Evolutionary conservation across 768 basidiomycete genomes (phyloP), one percentile per base, ranked within the genome.

Genomic region (Tulasnella sp.): DNA sequence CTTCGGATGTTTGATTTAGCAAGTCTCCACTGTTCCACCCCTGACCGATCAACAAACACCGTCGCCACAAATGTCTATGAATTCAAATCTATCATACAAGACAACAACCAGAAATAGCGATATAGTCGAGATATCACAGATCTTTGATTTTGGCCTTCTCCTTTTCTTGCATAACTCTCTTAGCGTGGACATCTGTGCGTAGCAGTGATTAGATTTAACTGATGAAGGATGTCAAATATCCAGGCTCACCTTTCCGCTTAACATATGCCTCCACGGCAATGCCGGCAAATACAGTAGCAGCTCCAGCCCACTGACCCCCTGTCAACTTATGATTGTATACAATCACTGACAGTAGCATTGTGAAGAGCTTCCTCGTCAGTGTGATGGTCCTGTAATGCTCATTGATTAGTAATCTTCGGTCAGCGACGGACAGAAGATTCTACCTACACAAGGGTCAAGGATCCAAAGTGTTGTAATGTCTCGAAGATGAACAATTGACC

Each of bases 401-500:
- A 32, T 40, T 16, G 15, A 15, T 3, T 37, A 15, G 13, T 13
- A 19, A 19, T 16, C 9, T 3, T 13, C 40, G 25, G 8, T 27
- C 8, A 6, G 27, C 16, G 22, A 9, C 9, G 20, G 3, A n/a
- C 13, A 1, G 16, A 12, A 31, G 16, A 24, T n/a, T 13, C 1
- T n/a, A 68, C 77, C 53, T 72, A 89, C 86, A 88, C 85, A 28
- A 92, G 69, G 3, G 89, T 91, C 53, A 93, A 70, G 1, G 83
- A 87, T 20, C 90, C 90, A 61, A 91, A 93, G 62, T 87, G 83
- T 54, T 88, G 83, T 56, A 90, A 67, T 0, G 92, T 95, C 70
- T 93, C 92, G 56, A 96, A 99, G 55, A 99, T 98, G 67, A 99
- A 99, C 5, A 98, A 68, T 65, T 98, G 95, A 0, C 95, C 95